Percentiles rank a stretch among this genome's conserved stretches.
phyloP scores from a whole-genome alignment of 2,329 filamentous ascomycete species.

The Trichoderma aggressivum region DNA sequence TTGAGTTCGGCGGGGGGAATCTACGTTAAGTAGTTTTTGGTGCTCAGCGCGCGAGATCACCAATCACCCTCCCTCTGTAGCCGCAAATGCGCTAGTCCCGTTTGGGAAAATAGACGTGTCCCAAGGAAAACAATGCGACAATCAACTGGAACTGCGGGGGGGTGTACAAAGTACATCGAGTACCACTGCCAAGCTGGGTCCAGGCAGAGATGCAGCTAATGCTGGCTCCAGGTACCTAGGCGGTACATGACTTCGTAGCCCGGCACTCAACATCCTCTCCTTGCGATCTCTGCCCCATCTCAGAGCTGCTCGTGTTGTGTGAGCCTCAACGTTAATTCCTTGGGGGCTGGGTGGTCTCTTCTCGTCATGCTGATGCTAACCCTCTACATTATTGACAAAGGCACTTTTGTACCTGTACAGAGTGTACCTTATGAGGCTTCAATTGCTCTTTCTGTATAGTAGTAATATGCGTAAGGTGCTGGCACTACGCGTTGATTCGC shows the following conservation, averaged over 20 bases:
- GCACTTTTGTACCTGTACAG: neutral
- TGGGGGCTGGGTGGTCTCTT: neutral
- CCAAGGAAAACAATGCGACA: slow-evolving; percentile 28
- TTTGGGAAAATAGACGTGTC: slow-evolving; percentile 32
- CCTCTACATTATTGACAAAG: neutral
- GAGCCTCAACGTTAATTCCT: neutral
- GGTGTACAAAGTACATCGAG: neutral
- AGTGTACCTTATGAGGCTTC: neutral
- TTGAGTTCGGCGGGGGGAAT: slow-evolving; percentile 43
- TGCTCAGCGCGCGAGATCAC: slow-evolving; percentile 44
- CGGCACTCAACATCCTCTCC: neutral
- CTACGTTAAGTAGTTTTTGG: slow-evolving; percentile 57
- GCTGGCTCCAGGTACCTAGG: slow-evolving; percentile 7
- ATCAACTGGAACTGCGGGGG: slow-evolving; percentile 5
- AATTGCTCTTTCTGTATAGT: neutral
- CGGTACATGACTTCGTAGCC: neutral
- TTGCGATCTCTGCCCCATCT: slow-evolving; percentile 2
- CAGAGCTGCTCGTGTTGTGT: neutral
- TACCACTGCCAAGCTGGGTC: neutral
- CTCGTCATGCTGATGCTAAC: neutral
- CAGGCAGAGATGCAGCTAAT: slow-evolving; percentile 7
- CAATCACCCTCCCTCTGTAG: slow-evolving; percentile 43
- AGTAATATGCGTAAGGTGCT: neutral
- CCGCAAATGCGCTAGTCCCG: slow-evolving; percentile 3
- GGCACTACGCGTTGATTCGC: neutral